These are phyloP conservation scores for Suillus fuscotomentosus DNA, from an alignment of 768 basidiomycete species.

Conservation along the genomic window DNA sequence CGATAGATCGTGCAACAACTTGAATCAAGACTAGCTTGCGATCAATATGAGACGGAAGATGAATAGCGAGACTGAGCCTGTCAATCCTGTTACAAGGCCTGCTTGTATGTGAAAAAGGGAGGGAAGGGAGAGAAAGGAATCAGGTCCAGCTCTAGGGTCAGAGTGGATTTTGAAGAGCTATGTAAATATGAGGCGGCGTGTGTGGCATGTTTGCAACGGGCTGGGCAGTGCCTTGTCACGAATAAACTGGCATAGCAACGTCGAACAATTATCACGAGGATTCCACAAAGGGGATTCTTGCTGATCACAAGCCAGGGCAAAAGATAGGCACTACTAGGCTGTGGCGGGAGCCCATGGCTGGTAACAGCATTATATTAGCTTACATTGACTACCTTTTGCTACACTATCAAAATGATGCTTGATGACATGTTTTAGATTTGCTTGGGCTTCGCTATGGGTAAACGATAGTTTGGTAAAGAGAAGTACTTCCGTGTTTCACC, in stretches of 20 bases:
- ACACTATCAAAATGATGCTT: neutral
- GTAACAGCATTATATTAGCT: neutral
- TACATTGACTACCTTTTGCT: neutral
- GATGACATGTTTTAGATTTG: conserved; percentile 1
- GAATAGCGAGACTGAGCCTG: conserved; percentile 5
- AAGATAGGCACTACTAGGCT: neutral
- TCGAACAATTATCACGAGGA: neutral
- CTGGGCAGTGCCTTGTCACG: neutral
- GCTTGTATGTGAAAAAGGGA: conserved; percentile 2
- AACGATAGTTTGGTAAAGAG: conserved; percentile 68
- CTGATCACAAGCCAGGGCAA: neutral
- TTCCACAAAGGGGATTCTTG: neutral
- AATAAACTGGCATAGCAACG: conserved; percentile 1
- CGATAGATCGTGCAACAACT: neutral
- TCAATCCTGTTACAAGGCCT: conserved; percentile 5
- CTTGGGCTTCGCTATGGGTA: conserved; percentile 49
- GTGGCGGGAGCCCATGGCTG: neutral
- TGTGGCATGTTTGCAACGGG: neutral
- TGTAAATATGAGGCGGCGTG: neutral
- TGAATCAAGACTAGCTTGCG: neutral
- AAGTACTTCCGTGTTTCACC: conserved; percentile 77
- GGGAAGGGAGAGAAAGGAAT: neutral
- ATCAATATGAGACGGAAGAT: neutral
- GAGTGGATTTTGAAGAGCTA: neutral
- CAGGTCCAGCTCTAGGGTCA: conserved; percentile 6